Base-by-base conservation (phyloP, 495 filamentous ascomycete genomes). In the Podospora bellae-mahoneyi region DNA sequence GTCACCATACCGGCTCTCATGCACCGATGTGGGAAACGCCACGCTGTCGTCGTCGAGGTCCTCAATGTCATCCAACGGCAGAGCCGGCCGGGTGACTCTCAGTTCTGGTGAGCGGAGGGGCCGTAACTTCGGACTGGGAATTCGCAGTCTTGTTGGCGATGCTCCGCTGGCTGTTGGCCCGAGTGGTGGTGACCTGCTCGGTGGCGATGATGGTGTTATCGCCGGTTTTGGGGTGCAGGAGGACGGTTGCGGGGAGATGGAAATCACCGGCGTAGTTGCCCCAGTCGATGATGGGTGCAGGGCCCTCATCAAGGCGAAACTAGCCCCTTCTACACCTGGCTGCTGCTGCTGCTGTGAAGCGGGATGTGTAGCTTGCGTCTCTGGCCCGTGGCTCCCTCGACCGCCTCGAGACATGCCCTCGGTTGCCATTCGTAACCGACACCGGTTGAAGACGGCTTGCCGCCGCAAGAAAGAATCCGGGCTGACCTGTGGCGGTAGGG, bases 21-120 rank as follows among this genome's bases (percentile, higher is more conserved):
- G 79, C 58, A 79, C 80, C 23, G 78, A 76, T 18, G 78, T 78
- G 0, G 82, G 81, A 28, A 83, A 83, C 15, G 82, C 77, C 34
- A 81, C 77, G 34, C 78, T 74, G 32, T 75, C 64, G 44, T 71
- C 71, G 39, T 78, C 73, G 1, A 77, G 67, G 10, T 75, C 72
- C 13, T 77, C 73, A 19, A 74, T 15, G 3, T 76, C 72, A 16
- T 73, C 67, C 9, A 71, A 30, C 13, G 56, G 64, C 2, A 73
- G 27, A 5, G 64, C 18, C 9, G 69, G 67, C 10, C 67, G 53
- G 0, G 70, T 69, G 1, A 71, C 68, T 48, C 71, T 62, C 0
- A 77, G 74, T n/a, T 75, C 73, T 1, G 75, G 75, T 0, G 77
- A 76, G 10, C 71, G 66, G 1, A 74, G 53, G 0, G 75, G 72